Conservation (phyloP, 768 basidiomycete genomes). For the Suillus bovinus region DNA sequence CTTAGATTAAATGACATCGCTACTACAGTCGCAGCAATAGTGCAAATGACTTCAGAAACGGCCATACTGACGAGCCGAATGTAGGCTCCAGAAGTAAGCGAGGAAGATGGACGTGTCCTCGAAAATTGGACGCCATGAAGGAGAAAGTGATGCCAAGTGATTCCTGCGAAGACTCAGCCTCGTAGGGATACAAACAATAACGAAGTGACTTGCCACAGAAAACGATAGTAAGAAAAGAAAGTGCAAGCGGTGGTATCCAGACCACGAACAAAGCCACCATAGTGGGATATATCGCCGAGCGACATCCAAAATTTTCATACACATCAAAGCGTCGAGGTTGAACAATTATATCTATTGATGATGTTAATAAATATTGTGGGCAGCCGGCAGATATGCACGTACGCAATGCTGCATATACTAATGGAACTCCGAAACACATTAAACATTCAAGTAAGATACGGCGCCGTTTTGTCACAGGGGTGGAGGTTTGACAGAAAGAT, state of each 20-base stretch:
- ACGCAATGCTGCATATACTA: slow-evolving; percentile 62
- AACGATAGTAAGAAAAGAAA: slow-evolving; percentile 32
- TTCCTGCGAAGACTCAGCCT: slow-evolving; percentile 23
- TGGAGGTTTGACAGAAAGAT: slow-evolving; percentile 40
- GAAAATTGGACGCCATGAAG: slow-evolving; percentile 49
- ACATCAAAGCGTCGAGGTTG: slow-evolving; percentile 48
- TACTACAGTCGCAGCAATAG: slow-evolving; percentile 37
- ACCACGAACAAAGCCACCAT: slow-evolving; percentile 35
- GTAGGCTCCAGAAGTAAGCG: slow-evolving; percentile 50
- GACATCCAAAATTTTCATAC: slow-evolving; percentile 42
- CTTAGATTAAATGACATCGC: slow-evolving; percentile 35
- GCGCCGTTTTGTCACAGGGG: slow-evolving; percentile 37
- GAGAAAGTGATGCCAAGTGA: slow-evolving; percentile 48
- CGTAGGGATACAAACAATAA: neutral
- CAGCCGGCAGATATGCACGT: slow-evolving; percentile 24
- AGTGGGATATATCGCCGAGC: slow-evolving; percentile 34
- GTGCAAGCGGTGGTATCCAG: slow-evolving; percentile 35
- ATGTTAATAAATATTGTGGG: neutral
- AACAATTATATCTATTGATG: slow-evolving; percentile 35
- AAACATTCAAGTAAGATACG: slow-evolving; percentile 45
- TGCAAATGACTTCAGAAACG: slow-evolving; percentile 43
- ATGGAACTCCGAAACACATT: slow-evolving; percentile 55
- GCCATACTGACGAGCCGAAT: slow-evolving; percentile 63
- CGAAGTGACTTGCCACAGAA: slow-evolving; percentile 33
- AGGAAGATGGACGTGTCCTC: slow-evolving; percentile 29